phyloP scores from a whole-genome alignment of 331 rosid genomes.

The Arachis monticola region DNA sequence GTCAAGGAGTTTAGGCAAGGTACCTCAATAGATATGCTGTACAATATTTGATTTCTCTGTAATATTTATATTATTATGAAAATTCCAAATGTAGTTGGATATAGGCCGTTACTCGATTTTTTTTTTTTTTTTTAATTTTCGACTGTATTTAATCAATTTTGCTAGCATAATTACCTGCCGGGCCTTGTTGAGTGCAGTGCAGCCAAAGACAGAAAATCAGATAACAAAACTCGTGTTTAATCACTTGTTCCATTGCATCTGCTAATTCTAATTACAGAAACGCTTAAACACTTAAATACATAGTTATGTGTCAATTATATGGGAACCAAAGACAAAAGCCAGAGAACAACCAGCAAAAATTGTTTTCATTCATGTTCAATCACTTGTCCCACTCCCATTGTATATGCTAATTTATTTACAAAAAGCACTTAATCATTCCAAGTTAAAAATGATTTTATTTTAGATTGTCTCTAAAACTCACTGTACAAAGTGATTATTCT shows the following conservation, averaged over 20 bases:
- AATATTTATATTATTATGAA: conserved; percentile 35
- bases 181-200: background rate
- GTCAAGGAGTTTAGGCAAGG: conserved; percentile 36
- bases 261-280: conserved; percentile 6
- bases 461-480: no score
- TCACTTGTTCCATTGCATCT: conserved; percentile 17
- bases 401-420: no score
- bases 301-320: no score
- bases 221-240: conserved; percentile 6
- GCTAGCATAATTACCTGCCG: conserved; percentile 34
- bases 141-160: conserved; percentile 45
- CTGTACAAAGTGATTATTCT: background rate
- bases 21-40: conserved; percentile 39
- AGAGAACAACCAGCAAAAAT: no score
- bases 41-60: conserved; percentile 39
- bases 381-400: no score
- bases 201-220: conserved; percentile 2
- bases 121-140: conserved; percentile 34
- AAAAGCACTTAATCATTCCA: no score
- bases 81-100: conserved; percentile 36
- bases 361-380: no score
- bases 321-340: no score
- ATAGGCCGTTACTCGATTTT: conserved; percentile 27
- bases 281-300: background rate
- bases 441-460: no score